A percentile compares a stretch with the other conserved stretches of the same genome.
phyloP scores from a whole-genome alignment of 2,329 filamentous ascomycete genomes.

The Cladosporium sp. region DNA sequence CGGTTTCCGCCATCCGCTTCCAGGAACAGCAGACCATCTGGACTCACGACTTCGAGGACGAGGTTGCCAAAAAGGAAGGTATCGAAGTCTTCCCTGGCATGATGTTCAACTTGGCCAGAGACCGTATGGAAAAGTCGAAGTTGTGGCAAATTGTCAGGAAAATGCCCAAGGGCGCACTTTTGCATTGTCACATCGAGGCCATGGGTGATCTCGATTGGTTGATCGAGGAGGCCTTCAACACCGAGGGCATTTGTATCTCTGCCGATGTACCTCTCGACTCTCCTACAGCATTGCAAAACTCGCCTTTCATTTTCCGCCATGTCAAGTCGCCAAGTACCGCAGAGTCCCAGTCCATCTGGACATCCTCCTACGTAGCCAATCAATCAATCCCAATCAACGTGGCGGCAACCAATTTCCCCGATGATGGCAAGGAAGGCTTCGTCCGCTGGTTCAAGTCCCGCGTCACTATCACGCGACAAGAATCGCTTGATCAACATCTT shows the following conservation, averaged over 20 bases:
- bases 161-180: slow-evolving; percentile 85
- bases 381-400: slow-evolving; percentile 60
- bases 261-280: slow-evolving; percentile 61
- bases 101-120: slow-evolving; percentile 87
- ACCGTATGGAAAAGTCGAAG: slow-evolving; percentile 80
- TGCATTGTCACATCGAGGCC: slow-evolving; percentile 88
- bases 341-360: slow-evolving; percentile 64
- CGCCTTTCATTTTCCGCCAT: slow-evolving; percentile 59
- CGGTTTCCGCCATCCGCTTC: slow-evolving; percentile 76
- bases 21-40: slow-evolving; percentile 76
- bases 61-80: slow-evolving; percentile 62
- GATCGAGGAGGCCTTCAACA: slow-evolving; percentile 69
- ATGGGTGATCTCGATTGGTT: slow-evolving; percentile 88
- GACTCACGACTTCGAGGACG: slow-evolving; percentile 73
- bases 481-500: slow-evolving; percentile 77
- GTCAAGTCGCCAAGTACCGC: slow-evolving; percentile 52
- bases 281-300: slow-evolving; percentile 55
- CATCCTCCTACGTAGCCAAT: slow-evolving; percentile 59
- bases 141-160: slow-evolving; percentile 81
- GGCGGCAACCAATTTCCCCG: slow-evolving; percentile 74
- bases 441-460: slow-evolving; percentile 74
- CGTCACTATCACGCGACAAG: slow-evolving; percentile 69
- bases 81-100: slow-evolving; percentile 79
- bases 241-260: slow-evolving; percentile 72
- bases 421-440: slow-evolving; percentile 71